A percentile compares a stretch with the other conserved stretches of the same genome.
These are phyloP conservation scores for Mycena kentingensis DNA, from an alignment of 768 basidiomycete genomes.

Conservation along the genomic window DNA sequence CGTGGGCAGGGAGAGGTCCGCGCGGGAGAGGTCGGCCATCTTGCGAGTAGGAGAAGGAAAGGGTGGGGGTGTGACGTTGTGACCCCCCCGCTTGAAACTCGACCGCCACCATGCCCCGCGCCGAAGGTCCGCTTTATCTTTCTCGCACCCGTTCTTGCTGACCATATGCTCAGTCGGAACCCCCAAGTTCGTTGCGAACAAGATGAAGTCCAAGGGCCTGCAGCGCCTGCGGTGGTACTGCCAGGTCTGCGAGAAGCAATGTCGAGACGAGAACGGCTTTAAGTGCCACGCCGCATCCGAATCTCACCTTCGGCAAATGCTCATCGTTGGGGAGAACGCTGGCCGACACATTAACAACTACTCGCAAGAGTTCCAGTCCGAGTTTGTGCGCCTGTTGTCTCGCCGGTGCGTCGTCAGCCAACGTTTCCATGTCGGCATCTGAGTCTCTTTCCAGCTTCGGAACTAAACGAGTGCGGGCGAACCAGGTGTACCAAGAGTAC, in stretches of 20 bases:
- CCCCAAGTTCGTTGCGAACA: conserved; percentile 88
- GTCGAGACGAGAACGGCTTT: conserved; percentile 98
- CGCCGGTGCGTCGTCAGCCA: conserved; percentile 57
- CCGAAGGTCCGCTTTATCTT: conserved; percentile 59
- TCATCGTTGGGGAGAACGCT: conserved; percentile 93
- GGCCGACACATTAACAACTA: conserved; percentile 91
- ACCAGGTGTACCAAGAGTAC: conserved; percentile 96
- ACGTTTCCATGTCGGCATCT: not conserved
- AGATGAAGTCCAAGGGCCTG: conserved; percentile 96
- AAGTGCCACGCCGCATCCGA: conserved; percentile 91
- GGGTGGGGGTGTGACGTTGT: not conserved
- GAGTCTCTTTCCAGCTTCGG: conserved; percentile 59
- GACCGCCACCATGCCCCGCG: conserved; percentile 65
- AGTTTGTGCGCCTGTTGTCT: conserved; percentile 89
- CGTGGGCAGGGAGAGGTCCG: conserved; percentile 51
- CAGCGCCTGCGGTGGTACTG: conserved; percentile 98
- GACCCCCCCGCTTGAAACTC: conserved; percentile 4
- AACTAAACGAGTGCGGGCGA: conserved; percentile 93
- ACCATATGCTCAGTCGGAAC: conserved; percentile 63
- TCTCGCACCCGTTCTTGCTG: not conserved
- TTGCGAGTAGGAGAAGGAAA: not conserved
- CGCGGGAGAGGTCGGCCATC: not conserved
- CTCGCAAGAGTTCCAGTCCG: conserved; percentile 84
- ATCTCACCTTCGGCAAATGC: conserved; percentile 93
- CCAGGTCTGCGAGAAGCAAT: conserved; percentile 99